Evolutionary conservation across 2,329 filamentous ascomycete species (phyloP), one percentile per base, ranked within the genome.

Genomic region (Phaeosphaeria sp.): DNA sequence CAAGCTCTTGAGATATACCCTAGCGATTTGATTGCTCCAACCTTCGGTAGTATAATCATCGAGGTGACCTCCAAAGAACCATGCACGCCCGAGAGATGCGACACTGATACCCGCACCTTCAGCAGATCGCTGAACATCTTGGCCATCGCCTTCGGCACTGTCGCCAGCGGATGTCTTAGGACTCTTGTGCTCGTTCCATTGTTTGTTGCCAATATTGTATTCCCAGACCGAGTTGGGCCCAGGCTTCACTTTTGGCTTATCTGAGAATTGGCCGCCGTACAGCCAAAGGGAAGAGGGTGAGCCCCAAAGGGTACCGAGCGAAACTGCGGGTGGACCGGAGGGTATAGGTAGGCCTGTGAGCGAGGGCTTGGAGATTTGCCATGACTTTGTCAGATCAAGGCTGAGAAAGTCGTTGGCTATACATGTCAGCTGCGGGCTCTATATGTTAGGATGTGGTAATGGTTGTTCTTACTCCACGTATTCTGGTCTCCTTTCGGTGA

Each of bases 11-110:
- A 93, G 77, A 71, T 93, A 93, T 0, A 92, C 80, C 5, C 90
- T 82, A 0, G 80, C 77, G 21, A 86, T 81, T 52, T 86, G 82
- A 50, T 85, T 84, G n/a, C 87, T 87, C 90, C 90, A 93, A 13
- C 87, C 89, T 62, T 81, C 73, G 1, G 85, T 87, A 0, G 84
- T 87, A 58, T 85, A 84, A 23, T 79, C 81, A 72, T 93, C 90
- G 6, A 91, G 78, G 74, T 93, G 90, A 0, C 90, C 90, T 23
- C 90, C 90, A 75, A 93, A 93, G 73, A 92, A 93, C 82, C 87
- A 93, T 30, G 89, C 91, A 47, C 89, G 78, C 0, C 90, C 90
- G 0, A 92, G 77, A 53, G 88, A 85, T 0, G 89, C 86, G 0
- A 93, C 86, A 25, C 87, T 90, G 15, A 91, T 77, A 0, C 89